Evolutionary conservation across 1,284 basidiomycete genomes (phyloP).

Genomic region (Moesziomyces parantarcticus): DNA sequence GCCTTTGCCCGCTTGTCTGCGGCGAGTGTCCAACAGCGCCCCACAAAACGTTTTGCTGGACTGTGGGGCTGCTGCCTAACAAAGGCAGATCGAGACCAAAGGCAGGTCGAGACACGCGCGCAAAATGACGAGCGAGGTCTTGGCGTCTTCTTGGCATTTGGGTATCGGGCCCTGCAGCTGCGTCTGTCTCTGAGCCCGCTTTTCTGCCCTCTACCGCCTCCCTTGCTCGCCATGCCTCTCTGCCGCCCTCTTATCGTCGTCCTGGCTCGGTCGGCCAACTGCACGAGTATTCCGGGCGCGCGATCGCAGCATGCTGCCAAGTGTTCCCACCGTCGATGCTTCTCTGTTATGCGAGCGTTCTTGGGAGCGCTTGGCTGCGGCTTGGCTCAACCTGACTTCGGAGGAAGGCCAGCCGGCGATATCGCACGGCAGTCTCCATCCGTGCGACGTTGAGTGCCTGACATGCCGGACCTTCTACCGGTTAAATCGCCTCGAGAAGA

Average conservation of each 20-base stretch:
- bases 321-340: conserved; percentile 7
- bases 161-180: background rate
- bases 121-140: conserved; percentile 29
- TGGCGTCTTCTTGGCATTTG: conserved; percentile 33
- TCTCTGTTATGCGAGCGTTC: background rate
- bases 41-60: background rate
- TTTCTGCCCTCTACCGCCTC: too few relatives aligned
- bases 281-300: background rate
- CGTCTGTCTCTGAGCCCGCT: background rate
- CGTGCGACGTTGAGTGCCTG: background rate
- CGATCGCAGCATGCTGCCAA: conserved; percentile 6
- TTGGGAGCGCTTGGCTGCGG: background rate
- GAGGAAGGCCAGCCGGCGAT: background rate
- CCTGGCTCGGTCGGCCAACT: too few relatives aligned
- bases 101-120: background rate
- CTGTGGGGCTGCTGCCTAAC: conserved; percentile 1
- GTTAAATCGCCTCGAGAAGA: background rate
- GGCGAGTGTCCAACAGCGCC: conserved; percentile 7
- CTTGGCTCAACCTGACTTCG: conserved; percentile 17
- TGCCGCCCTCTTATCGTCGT: too few relatives aligned
- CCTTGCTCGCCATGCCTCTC: too few relatives aligned
- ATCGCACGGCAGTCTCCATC: background rate
- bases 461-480: background rate
- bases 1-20: background rate
- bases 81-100: conserved; percentile 4